Percentiles rank a stretch among this genome's conserved stretches.
These are phyloP conservation scores for Coniella lustricola DNA, from an alignment of 2,329 filamentous ascomycete species.

Conservation along the genomic window DNA sequence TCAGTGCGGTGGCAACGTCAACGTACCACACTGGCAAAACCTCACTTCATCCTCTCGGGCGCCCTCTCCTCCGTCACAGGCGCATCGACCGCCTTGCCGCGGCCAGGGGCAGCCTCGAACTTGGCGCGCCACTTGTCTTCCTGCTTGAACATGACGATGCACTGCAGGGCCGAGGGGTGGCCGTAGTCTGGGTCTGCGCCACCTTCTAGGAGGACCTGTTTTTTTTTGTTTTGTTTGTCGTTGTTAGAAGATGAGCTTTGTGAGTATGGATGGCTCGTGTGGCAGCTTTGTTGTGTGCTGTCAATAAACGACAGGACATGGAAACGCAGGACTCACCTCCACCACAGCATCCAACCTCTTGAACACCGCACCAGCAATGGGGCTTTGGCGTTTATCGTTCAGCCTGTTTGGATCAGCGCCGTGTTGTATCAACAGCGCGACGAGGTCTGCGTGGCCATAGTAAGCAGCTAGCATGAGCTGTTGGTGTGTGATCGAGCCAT, in stretches of 20 bases:
- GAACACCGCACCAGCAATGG: slow-evolving; percentile 65
- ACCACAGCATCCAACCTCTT: slow-evolving; percentile 62
- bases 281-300: no score
- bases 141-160: slow-evolving; percentile 45
- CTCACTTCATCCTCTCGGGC: neutral
- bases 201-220: slow-evolving; percentile 40
- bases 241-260: no score
- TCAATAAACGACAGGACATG: no score
- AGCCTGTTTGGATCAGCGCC: slow-evolving; percentile 61
- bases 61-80: neutral
- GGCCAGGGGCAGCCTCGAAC: slow-evolving; percentile 42
- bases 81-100: slow-evolving; percentile 30
- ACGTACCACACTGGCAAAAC: no score
- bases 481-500: no score
- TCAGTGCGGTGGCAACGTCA: no score
- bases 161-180: slow-evolving; percentile 40
- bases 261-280: no score
- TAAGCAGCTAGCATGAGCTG: slow-evolving; percentile 68
- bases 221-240: neutral
- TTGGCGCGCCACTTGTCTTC: slow-evolving; percentile 41
- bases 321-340: slow-evolving; percentile 31
- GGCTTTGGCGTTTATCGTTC: slow-evolving; percentile 62
- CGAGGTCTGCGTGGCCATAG: slow-evolving; percentile 56
- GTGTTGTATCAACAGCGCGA: slow-evolving; percentile 51
- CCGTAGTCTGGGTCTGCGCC: slow-evolving; percentile 49